A percentile compares a stretch with the other conserved stretches of the same genome.
phyloP scores from a whole-genome alignment of 495 filamentous ascomycete genomes.

The Lepraria neglecta region DNA sequence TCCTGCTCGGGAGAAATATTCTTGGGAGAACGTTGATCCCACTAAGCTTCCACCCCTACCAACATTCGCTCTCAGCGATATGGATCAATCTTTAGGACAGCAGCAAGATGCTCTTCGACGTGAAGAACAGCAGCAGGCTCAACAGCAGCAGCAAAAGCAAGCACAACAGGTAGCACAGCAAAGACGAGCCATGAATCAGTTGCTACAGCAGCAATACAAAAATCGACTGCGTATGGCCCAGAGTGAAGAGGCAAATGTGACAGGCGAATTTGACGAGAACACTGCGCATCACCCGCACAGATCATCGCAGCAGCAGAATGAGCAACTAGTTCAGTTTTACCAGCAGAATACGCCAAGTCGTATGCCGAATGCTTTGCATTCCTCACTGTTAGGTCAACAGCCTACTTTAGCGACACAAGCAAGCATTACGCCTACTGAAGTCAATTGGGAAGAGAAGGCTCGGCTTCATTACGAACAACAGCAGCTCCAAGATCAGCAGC shows the following conservation, averaged over 20 bases:
- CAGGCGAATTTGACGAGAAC: no score
- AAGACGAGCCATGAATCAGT: no score
- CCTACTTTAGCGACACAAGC: conserved; percentile 14
- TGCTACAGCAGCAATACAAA: no score
- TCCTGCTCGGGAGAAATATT: no score
- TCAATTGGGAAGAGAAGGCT: conserved; percentile 11
- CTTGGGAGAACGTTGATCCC: no score
- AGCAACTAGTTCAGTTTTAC: conserved; percentile 36
- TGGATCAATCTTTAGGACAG: conserved; percentile 53
- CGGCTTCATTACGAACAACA: conserved; percentile 21
- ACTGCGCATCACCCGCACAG: conserved; percentile 15
- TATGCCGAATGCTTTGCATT: conserved; percentile 31
- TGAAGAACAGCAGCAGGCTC: no score
- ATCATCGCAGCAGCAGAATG: conserved; percentile 14
- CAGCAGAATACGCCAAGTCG: conserved; percentile 35
- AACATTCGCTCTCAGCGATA: conserved; percentile 44
- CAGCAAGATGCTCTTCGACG: conserved; percentile 56
- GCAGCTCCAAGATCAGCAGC: conserved; percentile 33
- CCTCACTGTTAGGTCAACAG: conserved; percentile 26
- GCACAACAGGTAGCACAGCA: no score
- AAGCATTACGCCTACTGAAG: background rate
- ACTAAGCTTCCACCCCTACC: no score
- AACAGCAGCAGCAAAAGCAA: no score
- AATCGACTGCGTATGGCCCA: no score
- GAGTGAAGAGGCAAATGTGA: no score